Evolutionary conservation across 805 yeast genomes (phyloP).

Genomic region (Myxozyma kluyveri): DNA sequence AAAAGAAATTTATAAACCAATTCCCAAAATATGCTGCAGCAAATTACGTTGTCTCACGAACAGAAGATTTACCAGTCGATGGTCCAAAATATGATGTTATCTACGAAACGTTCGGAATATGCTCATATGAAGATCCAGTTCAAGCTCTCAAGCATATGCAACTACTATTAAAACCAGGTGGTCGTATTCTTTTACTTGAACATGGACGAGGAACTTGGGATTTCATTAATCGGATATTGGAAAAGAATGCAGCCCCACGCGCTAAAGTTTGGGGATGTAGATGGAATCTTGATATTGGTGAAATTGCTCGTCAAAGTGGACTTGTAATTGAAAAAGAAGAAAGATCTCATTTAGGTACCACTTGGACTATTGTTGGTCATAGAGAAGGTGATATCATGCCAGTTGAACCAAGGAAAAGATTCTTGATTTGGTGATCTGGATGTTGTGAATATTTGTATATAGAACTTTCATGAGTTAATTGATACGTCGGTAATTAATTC

Average conservation of each 20-base stretch:
- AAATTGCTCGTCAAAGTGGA: constrained; percentile 77
- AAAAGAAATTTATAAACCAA: constrained; percentile 63
- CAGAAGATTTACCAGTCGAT: constrained; percentile 52
- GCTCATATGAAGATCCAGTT: constrained; percentile 94
- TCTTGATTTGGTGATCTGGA: constrained; percentile 26
- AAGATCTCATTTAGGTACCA: constrained; percentile 86
- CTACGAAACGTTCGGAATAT: constrained; percentile 89
- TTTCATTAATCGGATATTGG: constrained; percentile 74
- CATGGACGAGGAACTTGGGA: constrained; percentile 88
- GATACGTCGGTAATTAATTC: no score
- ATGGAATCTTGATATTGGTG: constrained; percentile 94
- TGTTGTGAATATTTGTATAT: not conserved
- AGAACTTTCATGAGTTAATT: not conserved
- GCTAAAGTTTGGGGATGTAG: constrained; percentile 94
- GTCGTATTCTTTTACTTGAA: constrained; percentile 81
- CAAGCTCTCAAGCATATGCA: constrained; percentile 73
- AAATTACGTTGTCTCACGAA: constrained; percentile 87
- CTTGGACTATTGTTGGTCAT: constrained; percentile 43
- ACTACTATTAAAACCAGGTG: constrained; percentile 76
- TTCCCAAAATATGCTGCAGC: constrained; percentile 69
- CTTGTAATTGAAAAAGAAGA: constrained; percentile 76
- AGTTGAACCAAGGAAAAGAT: constrained; percentile 16
- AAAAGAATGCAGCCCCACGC: constrained; percentile 77
- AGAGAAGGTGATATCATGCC: constrained; percentile 25
- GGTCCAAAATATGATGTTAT: constrained; percentile 76